Conservation (phyloP, 2,329 filamentous ascomycete genomes). For the Aspergillus jensenii region DNA sequence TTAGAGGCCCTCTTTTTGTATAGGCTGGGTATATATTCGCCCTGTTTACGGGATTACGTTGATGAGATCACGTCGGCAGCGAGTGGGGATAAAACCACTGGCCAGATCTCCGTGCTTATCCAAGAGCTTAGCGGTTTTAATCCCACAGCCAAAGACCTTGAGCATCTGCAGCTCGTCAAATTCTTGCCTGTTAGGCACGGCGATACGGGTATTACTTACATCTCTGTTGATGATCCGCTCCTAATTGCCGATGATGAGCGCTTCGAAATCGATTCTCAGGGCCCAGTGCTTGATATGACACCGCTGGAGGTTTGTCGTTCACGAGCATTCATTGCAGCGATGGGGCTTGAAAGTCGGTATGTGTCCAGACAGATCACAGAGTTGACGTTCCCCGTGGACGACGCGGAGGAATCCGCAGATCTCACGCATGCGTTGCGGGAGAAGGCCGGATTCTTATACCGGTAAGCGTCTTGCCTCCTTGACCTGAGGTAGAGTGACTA, state of each 20-base stretch:
- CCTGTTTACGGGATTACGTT: not conserved
- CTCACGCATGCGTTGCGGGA: slow-evolving; percentile 4
- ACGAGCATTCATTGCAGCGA: not conserved
- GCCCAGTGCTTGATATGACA: not conserved
- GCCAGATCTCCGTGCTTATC: not conserved
- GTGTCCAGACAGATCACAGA: not conserved
- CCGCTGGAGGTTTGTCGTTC: not conserved
- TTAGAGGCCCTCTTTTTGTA: not conserved
- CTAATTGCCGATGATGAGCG: slow-evolving; percentile 7
- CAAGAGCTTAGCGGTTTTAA: not conserved
- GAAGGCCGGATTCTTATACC: not conserved
- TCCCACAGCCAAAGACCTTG: not conserved
- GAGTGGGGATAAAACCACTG: not conserved
- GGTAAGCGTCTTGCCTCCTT: not conserved
- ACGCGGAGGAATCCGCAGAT: not conserved
- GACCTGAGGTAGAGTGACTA: not conserved
- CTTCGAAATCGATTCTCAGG: not conserved
- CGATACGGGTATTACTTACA: not conserved
- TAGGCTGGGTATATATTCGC: not conserved
- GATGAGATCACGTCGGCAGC: not conserved
- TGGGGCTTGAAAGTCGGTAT: not conserved
- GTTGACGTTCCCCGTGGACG: not conserved
- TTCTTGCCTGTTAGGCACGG: slow-evolving; percentile 1
- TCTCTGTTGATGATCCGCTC: not conserved
- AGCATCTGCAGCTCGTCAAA: not conserved